Conservation (phyloP, 2,329 filamentous ascomycete genomes). For the Didymella pomorum region DNA sequence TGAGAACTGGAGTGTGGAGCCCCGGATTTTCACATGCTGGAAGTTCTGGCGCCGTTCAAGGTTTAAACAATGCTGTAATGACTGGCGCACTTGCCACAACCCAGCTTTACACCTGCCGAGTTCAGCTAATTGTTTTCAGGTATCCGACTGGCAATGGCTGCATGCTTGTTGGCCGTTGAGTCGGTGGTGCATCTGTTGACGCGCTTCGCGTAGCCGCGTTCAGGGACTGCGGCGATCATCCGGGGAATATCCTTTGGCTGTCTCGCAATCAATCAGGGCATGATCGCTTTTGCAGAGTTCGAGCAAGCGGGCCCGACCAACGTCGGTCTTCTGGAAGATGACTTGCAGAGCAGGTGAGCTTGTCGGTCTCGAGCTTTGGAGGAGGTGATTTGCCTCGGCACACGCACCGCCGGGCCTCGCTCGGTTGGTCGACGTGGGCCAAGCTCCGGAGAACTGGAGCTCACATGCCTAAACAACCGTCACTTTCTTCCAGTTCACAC, state of each 20-base stretch:
- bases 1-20: conserved; percentile 12
- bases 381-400: conserved; percentile 33
- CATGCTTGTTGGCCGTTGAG: background rate
- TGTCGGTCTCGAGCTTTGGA: background rate
- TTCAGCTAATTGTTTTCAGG: conserved; percentile 5
- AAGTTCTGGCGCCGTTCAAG: background rate
- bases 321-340: background rate
- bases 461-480: conserved; percentile 37
- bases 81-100: background rate
- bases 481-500: conserved; percentile 23
- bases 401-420: conserved; percentile 31
- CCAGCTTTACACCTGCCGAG: background rate
- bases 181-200: conserved; percentile 2
- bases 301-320: background rate
- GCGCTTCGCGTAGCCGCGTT: conserved; percentile 4
- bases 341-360: conserved; percentile 8
- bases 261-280: background rate
- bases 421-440: conserved; percentile 34
- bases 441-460: conserved; percentile 41
- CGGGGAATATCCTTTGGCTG: background rate
- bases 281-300: background rate
- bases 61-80: background rate
- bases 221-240: conserved; percentile 10
- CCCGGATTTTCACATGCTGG: conserved; percentile 26
- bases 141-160: conserved; percentile 6